Conservation (phyloP, 805 yeast genomes). For the Ogataea trehalophila region DNA sequence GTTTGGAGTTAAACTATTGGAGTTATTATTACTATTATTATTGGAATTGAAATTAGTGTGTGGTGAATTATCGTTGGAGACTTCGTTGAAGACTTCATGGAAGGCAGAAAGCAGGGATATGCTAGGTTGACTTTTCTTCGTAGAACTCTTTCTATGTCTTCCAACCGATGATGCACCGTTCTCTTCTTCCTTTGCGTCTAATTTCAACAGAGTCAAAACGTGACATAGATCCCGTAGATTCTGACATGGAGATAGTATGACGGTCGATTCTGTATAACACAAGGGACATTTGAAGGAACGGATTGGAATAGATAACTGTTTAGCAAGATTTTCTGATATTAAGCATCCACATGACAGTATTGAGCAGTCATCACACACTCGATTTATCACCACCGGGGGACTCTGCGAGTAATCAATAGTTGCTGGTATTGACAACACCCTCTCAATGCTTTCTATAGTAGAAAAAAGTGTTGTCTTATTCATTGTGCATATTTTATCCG, state of each 20-base stretch:
- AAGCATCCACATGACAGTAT: slow-evolving; percentile 39
- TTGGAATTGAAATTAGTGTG: background rate
- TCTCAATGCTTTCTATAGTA: slow-evolving; percentile 15
- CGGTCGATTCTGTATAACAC: slow-evolving; percentile 24
- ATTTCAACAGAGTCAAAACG: slow-evolving; percentile 9
- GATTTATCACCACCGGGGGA: slow-evolving; percentile 18
- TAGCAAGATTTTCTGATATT: slow-evolving; percentile 30
- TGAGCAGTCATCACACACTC: slow-evolving; percentile 25
- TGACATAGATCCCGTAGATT: slow-evolving; percentile 28
- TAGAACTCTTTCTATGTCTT: slow-evolving; percentile 3
- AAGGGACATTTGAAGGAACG: slow-evolving; percentile 32
- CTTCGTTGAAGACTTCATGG: slow-evolving; percentile 31
- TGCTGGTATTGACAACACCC: slow-evolving; percentile 16
- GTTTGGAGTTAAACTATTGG: background rate
- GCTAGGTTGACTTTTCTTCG: slow-evolving; percentile 10
- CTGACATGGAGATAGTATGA: slow-evolving; percentile 29
- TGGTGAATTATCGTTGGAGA: slow-evolving; percentile 9
- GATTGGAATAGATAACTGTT: slow-evolving; percentile 15
- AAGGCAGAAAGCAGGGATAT: slow-evolving; percentile 31
- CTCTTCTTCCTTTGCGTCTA: slow-evolving; percentile 9
- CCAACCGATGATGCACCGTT: slow-evolving; percentile 2
- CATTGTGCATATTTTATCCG: slow-evolving; percentile 12
- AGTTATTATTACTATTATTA: background rate
- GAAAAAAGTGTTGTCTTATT: background rate
- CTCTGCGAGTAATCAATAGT: slow-evolving; percentile 19